Percentiles rank a stretch among this genome's conserved stretches.
Evolutionary conservation across 1,284 basidiomycete genomes (phyloP).

Genomic region (Puccinia triticina): DNA sequence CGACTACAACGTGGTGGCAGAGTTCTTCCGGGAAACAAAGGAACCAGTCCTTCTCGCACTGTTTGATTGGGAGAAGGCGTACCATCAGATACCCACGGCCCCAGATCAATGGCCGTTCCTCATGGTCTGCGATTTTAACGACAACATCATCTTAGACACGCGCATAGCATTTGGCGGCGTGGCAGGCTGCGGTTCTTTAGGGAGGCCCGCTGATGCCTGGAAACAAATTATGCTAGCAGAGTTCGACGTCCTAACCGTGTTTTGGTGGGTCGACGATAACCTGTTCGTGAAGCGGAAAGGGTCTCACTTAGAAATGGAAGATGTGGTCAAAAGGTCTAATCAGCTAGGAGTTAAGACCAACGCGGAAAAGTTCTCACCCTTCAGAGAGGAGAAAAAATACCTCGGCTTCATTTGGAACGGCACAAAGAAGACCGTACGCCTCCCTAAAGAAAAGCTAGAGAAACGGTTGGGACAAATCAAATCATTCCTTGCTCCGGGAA

Average conservation of each 20-base stretch:
- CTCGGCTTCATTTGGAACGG: no score
- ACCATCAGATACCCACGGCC: no score
- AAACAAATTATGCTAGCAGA: not conserved
- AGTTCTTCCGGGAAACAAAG: no score
- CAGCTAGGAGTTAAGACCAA: not conserved
- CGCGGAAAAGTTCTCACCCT: not conserved
- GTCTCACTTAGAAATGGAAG: not conserved
- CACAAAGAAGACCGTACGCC: not conserved
- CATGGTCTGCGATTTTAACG: no score
- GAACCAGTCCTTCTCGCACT: no score
- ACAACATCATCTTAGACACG: no score
- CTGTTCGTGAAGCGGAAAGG: not conserved
- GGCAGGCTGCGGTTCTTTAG: not conserved
- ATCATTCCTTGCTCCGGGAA: no score
- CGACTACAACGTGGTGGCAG: no score
- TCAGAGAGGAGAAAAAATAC: no score
- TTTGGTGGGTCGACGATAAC: conserved; percentile 9
- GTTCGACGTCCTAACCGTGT: not conserved
- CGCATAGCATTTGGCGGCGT: not conserved
- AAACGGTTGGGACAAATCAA: no score
- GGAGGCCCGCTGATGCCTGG: not conserved
- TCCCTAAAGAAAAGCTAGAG: not conserved
- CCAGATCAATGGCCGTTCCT: no score
- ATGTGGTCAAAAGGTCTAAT: not conserved
- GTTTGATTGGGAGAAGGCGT: no score